Evolutionary conservation across 495 filamentous ascomycete genomes (phyloP).

Genomic region (Haplographium delicatum): DNA sequence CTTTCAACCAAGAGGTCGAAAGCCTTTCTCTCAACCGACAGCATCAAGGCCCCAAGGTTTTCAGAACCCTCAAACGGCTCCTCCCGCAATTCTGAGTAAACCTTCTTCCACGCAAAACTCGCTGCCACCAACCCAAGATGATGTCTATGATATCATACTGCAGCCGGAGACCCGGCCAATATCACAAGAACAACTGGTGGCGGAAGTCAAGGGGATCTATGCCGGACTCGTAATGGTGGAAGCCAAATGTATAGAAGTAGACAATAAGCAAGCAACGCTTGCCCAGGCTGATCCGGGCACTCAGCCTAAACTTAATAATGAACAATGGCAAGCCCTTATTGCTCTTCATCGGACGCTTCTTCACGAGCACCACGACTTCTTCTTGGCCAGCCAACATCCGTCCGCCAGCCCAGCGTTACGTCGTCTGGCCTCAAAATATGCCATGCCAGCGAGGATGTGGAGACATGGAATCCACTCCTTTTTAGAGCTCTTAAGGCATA

Average conservation of each 20-base stretch:
- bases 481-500: constrained; percentile 64
- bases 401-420: constrained; percentile 54
- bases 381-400: constrained; percentile 72
- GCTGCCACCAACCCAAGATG: not conserved
- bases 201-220: constrained; percentile 72
- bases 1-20: constrained; percentile 1
- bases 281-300: constrained; percentile 29
- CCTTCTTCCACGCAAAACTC: not conserved
- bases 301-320: constrained; percentile 43
- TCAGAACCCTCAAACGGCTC: not conserved
- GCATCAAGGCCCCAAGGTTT: not conserved
- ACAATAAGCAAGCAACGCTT: constrained; percentile 41
- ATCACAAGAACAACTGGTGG: constrained; percentile 67
- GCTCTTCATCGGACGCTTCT: constrained; percentile 67
- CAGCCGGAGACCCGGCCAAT: constrained; percentile 65
- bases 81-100: not conserved
- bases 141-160: constrained; percentile 12
- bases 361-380: constrained; percentile 78
- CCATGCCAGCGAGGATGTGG: constrained; percentile 85
- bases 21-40: not conserved
- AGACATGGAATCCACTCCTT: constrained; percentile 75
- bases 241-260: constrained; percentile 68
- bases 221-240: constrained; percentile 74
- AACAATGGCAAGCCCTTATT: constrained; percentile 70
- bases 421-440: constrained; percentile 60